Conservation (phyloP, 345 rosid genomes). For the Eucalyptus curtisii region DNA sequence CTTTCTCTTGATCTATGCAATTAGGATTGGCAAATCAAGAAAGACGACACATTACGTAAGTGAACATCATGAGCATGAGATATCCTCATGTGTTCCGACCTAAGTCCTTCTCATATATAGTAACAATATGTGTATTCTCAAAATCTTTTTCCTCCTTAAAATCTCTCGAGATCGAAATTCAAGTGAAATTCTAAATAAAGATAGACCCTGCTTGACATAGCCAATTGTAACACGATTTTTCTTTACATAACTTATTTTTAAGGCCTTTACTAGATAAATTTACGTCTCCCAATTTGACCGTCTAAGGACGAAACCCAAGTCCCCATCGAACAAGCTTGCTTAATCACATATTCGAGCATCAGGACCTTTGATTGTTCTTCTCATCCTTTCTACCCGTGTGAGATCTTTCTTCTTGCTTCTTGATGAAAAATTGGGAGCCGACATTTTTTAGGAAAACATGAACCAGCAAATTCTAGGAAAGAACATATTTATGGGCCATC, state of each 20-base stretch:
- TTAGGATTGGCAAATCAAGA: no score
- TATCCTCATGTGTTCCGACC: neutral
- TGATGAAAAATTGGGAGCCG: neutral
- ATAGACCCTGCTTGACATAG: neutral
- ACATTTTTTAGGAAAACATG: neutral
- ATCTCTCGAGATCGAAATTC: no score
- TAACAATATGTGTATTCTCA: neutral
- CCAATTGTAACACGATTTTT: no score
- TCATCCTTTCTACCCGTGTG: neutral
- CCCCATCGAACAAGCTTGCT: neutral
- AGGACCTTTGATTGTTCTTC: neutral
- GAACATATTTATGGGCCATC: neutral
- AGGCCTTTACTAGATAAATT: neutral
- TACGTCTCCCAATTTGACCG: neutral
- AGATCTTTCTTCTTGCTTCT: neutral
- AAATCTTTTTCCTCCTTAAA: neutral
- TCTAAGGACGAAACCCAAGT: no score
- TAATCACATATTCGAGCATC: rapidly evolving
- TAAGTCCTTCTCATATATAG: neutral
- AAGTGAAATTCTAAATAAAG: no score
- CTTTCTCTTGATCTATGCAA: neutral
- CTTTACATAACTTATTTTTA: neutral
- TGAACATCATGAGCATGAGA: neutral
- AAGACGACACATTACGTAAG: neutral
- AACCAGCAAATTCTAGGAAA: neutral